Percentiles rank a stretch among this genome's conserved stretches.
Evolutionary conservation across 495 filamentous ascomycete genomes (phyloP).

Genomic region (Lasiosphaeria miniovina): DNA sequence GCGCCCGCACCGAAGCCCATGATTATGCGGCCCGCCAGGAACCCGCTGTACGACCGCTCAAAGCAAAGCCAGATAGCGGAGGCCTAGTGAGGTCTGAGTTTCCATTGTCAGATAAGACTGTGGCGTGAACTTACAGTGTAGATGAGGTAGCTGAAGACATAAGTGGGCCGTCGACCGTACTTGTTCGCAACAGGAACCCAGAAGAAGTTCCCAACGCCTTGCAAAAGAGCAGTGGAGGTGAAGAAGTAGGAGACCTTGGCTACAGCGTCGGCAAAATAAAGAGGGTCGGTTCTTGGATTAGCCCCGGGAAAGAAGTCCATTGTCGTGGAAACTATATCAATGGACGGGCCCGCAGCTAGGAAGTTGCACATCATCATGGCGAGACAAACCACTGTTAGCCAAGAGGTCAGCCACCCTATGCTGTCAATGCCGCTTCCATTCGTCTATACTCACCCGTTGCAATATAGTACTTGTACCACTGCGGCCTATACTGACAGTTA

Average conservation of each 20-base stretch:
- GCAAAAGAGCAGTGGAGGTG: conserved; percentile 47
- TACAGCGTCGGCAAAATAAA: conserved; percentile 32
- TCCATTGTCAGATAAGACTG: background rate
- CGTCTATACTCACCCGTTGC: conserved; percentile 25
- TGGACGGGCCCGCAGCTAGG: conserved; percentile 50
- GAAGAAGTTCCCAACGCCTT: conserved; percentile 51
- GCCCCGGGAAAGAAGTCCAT: conserved; percentile 44
- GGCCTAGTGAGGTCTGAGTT: conserved; percentile 15
- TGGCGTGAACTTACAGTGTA: conserved; percentile 30
- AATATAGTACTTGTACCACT: conserved; percentile 47
- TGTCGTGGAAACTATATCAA: conserved; percentile 49
- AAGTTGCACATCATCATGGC: conserved; percentile 58
- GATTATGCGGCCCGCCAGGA: conserved; percentile 46
- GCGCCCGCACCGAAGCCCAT: conserved; percentile 53
- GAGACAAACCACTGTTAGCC: conserved; percentile 39
- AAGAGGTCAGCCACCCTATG: background rate
- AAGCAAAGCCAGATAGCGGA: conserved; percentile 46
- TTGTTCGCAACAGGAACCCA: conserved; percentile 57
- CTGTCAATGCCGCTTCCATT: background rate
- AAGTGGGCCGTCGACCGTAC: conserved; percentile 54
- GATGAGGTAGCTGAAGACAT: conserved; percentile 45
- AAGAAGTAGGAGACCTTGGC: conserved; percentile 52
- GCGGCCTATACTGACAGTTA: conserved; percentile 34
- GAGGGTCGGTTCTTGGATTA: conserved; percentile 15
- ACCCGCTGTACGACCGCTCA: conserved; percentile 41